Percentiles rank a stretch among this genome's conserved stretches.
phyloP scores from a whole-genome alignment of 1,139 yeast genomes.

The Hyphopichia fennica region DNA sequence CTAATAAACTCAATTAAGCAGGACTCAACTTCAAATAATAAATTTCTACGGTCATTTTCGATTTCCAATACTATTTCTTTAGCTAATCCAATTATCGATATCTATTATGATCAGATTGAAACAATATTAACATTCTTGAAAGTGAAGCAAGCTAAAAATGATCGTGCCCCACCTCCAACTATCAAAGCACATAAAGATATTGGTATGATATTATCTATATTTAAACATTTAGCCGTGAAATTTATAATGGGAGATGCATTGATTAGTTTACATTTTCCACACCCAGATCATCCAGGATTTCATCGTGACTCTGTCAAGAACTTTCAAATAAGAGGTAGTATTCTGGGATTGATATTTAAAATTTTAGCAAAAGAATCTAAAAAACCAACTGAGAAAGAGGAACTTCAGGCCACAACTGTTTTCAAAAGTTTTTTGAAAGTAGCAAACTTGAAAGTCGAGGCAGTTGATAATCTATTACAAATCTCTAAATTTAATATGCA shows the following conservation, averaged over 20 bases:
- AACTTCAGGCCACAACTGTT: too few species aligned
- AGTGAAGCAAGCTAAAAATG: conserved; percentile 4
- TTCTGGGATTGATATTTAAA: conserved; percentile 27
- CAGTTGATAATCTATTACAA: conserved; percentile 31
- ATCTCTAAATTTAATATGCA: conserved; percentile 31
- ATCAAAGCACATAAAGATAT: neutral
- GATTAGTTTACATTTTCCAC: conserved; percentile 32
- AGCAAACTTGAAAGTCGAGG: conserved; percentile 30
- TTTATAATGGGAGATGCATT: conserved; percentile 34
- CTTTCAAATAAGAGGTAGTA: conserved; percentile 20
- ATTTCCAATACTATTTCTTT: conserved; percentile 9
- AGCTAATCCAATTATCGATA: conserved; percentile 35
- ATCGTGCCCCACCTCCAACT: neutral
- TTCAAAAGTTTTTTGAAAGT: conserved; percentile 28
- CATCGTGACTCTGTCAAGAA: conserved; percentile 32
- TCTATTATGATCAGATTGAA: conserved; percentile 42
- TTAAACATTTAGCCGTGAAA: conserved; percentile 23
- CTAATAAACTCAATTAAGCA: neutral
- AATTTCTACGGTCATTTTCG: neutral
- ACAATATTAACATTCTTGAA: conserved; percentile 8
- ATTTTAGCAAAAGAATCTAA: conserved; percentile 22
- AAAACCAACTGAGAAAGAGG: neutral
- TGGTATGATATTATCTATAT: conserved; percentile 2
- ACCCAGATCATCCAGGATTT: conserved; percentile 23
- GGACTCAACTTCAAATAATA: neutral